These are phyloP conservation scores for Suhomyces chickasaworum DNA, from an alignment of 1,139 yeast species.

Conservation along the genomic window DNA sequence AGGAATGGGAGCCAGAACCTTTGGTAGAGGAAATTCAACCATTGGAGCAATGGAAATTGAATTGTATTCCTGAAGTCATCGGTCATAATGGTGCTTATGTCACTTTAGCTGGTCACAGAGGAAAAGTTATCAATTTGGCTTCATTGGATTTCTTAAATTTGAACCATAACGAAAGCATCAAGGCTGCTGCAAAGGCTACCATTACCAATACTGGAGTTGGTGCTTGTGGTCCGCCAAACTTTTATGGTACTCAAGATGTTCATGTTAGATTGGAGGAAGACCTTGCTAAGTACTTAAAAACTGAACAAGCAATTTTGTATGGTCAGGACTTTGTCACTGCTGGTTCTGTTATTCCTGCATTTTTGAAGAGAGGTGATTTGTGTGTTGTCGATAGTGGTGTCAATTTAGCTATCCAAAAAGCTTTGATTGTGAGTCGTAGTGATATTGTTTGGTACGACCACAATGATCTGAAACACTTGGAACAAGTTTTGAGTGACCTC, in stretches of 20 bases:
- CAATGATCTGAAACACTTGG: constrained; percentile 83
- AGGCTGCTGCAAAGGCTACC: constrained; percentile 57
- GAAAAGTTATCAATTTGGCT: constrained; percentile 59
- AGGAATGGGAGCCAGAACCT: constrained; percentile 92
- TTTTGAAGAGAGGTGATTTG: constrained; percentile 92
- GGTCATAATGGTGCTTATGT: constrained; percentile 61
- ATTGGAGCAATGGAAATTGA: constrained; percentile 62
- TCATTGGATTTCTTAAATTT: constrained; percentile 65
- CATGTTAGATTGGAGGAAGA: constrained; percentile 81
- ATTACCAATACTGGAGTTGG: constrained; percentile 87
- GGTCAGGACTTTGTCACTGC: constrained; percentile 93
- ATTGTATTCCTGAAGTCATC: constrained; percentile 61
- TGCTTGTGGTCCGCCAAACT: constrained; percentile 98
- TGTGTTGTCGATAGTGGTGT: constrained; percentile 86
- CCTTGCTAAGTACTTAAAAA: constrained; percentile 70
- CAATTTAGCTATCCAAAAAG: constrained; percentile 81
- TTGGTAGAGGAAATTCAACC: constrained; percentile 58
- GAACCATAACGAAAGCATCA: constrained; percentile 49
- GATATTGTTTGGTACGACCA: constrained; percentile 84
- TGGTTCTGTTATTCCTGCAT: constrained; percentile 96
- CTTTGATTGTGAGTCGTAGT: constrained; percentile 82
- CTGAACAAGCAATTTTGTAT: constrained; percentile 79
- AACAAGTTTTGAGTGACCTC: constrained; percentile 62
- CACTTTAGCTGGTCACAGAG: constrained; percentile 23
- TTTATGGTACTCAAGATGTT: constrained; percentile 93